phyloP scores from a whole-genome alignment of 257 asterid genomes.

The Ehretia macrophylla region DNA sequence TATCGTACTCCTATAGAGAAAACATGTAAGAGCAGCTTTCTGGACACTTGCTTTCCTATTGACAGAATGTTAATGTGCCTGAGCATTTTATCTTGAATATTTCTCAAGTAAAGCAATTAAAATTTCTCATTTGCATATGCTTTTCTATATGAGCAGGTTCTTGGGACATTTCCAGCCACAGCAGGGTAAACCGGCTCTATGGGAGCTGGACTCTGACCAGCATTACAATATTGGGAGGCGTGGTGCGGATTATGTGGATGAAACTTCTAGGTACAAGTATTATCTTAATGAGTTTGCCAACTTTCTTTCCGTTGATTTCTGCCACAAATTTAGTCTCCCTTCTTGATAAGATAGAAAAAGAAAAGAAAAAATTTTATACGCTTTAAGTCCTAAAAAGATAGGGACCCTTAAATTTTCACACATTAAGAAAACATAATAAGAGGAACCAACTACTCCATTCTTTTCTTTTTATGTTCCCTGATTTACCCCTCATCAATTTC shows the following conservation, averaged over 20 bases:
- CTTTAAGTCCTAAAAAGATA: too few relatives aligned
- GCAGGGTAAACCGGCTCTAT: slow-evolving; percentile 72
- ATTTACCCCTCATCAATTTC: too few relatives aligned
- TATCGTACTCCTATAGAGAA: background rate
- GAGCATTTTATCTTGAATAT: background rate
- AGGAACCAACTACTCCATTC: too few relatives aligned
- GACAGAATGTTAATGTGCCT: background rate
- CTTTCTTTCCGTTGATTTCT: too few relatives aligned
- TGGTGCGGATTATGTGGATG: slow-evolving; percentile 45
- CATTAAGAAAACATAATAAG: too few relatives aligned
- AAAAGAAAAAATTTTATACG: too few relatives aligned
- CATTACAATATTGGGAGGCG: slow-evolving; percentile 59
- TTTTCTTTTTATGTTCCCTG: too few relatives aligned
- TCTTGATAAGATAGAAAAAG: too few relatives aligned
- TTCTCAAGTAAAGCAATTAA: background rate
- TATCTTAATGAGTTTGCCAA: background rate
- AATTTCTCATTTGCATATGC: background rate
- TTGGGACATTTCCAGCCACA: slow-evolving; percentile 96
- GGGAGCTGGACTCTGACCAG: slow-evolving; percentile 94
- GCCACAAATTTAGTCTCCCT: too few relatives aligned
- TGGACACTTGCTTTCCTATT: background rate
- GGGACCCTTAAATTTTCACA: too few relatives aligned
- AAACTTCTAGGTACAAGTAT: slow-evolving; percentile 49
- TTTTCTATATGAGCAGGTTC: slow-evolving; percentile 46
- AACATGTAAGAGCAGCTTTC: background rate